A percentile compares a stretch with the other conserved stretches of the same genome.
phyloP scores from a whole-genome alignment of 2,329 filamentous ascomycete genomes.

The Xylaria sp. region DNA sequence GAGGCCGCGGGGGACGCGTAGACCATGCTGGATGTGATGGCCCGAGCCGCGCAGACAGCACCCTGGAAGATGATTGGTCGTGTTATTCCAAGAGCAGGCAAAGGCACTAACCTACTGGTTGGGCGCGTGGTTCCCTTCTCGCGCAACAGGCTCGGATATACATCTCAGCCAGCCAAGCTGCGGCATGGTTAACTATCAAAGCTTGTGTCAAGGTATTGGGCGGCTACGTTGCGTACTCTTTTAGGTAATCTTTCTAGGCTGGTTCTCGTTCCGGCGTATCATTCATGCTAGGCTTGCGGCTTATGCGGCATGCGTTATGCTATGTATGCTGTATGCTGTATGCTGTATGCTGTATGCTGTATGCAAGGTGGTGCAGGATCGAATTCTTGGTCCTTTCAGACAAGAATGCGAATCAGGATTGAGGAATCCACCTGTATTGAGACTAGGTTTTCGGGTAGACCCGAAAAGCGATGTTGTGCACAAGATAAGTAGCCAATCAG shows the following conservation, averaged over 20 bases:
- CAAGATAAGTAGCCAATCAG: neutral
- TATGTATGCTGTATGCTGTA: too few species aligned
- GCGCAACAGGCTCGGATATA: neutral
- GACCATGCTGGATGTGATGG: neutral
- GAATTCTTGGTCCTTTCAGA: neutral
- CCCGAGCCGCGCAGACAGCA: neutral
- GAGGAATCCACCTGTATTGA: conserved; percentile 3
- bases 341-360: too few species aligned
- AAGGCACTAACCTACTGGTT: neutral
- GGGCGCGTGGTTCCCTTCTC: neutral
- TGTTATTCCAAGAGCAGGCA: neutral
- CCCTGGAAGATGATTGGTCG: neutral
- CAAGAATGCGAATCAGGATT: conserved; percentile 1
- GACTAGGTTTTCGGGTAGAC: conserved; percentile 4
- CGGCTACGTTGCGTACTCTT: neutral
- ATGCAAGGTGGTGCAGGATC: conserved; percentile 1
- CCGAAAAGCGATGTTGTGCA: neutral
- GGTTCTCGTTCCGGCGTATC: neutral
- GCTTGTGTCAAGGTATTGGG: too few species aligned
- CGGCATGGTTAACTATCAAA: neutral
- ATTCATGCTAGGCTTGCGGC: neutral
- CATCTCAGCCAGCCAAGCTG: neutral
- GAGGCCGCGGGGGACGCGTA: neutral
- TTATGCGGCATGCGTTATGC: neutral
- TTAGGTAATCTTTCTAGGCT: neutral